Percentiles rank a stretch among this genome's conserved stretches.
Evolutionary conservation across 768 basidiomycete species (phyloP).

Genomic region (Leccinum obscurum): DNA sequence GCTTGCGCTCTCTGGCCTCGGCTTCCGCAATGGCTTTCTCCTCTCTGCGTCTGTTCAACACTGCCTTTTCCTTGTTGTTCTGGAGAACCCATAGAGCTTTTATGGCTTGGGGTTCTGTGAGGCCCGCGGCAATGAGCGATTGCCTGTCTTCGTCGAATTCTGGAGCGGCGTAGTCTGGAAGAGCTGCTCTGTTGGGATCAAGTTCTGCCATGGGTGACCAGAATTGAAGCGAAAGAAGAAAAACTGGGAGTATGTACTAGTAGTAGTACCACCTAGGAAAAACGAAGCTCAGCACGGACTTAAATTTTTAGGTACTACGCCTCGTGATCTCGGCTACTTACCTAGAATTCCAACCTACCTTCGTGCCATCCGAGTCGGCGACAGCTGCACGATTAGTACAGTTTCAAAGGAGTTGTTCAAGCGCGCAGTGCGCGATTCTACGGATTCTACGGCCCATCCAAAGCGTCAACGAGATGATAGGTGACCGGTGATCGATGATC

Average conservation of each 20-base stretch:
- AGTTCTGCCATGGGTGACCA: background rate
- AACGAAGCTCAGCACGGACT: background rate
- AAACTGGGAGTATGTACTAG: background rate
- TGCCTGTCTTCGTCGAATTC: background rate
- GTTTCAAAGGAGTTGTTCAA: too few species aligned
- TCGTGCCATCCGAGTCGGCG: too few species aligned
- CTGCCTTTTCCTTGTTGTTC: background rate
- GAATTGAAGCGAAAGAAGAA: background rate
- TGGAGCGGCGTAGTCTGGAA: background rate
- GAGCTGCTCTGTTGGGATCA: background rate
- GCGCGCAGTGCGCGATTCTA: too few species aligned
- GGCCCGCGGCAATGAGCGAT: background rate
- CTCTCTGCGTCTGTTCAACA: too few species aligned
- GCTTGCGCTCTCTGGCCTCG: background rate
- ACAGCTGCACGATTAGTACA: too few species aligned
- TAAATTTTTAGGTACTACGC: background rate
- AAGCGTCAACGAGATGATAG: too few species aligned
- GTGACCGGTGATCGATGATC: too few species aligned
- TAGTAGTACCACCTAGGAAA: too few species aligned
- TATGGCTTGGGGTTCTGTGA: background rate
- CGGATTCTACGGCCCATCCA: too few species aligned
- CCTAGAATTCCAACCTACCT: too few species aligned
- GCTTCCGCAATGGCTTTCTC: background rate
- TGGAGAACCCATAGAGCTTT: background rate
- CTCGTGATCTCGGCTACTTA: too few species aligned